A percentile compares a stretch with the other conserved stretches of the same genome.
Evolutionary conservation across 805 yeast genomes (phyloP).

Genomic region (Limtongia smithiae): DNA sequence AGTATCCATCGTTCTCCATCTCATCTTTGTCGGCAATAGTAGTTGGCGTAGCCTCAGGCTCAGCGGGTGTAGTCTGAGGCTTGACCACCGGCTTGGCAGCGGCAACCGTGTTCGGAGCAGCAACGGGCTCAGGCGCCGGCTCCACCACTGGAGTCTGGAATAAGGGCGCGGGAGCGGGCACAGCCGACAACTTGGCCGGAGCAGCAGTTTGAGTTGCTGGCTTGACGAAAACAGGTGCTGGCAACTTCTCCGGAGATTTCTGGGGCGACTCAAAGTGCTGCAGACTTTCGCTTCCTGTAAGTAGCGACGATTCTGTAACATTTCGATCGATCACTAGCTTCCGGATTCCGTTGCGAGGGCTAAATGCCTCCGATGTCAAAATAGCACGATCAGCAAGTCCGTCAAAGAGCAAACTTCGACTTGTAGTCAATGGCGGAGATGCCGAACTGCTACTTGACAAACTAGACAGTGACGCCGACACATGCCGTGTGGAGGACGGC

Average conservation of each 20-base stretch:
- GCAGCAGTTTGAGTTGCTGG: constrained; percentile 5
- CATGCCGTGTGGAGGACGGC: constrained; percentile 8
- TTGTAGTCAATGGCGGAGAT: constrained; percentile 12
- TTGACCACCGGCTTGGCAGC: background rate
- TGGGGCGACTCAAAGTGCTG: background rate
- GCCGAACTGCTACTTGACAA: constrained; percentile 1
- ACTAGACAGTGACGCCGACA: constrained; percentile 10
- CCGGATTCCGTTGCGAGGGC: constrained; percentile 55
- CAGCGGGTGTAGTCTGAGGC: background rate
- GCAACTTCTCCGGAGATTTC: constrained; percentile 24
- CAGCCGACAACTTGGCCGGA: too few species aligned
- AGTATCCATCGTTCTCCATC: constrained; percentile 70
- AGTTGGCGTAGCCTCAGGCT: background rate
- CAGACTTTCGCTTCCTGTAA: constrained; percentile 24
- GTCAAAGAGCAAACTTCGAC: constrained; percentile 39
- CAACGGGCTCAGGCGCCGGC: background rate
- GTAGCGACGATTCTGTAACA: constrained; percentile 29
- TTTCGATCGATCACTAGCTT: constrained; percentile 52
- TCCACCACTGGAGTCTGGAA: background rate
- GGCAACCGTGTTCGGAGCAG: background rate
- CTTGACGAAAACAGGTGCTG: too few species aligned
- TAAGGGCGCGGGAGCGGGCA: constrained; percentile 1
- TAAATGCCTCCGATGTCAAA: constrained; percentile 65
- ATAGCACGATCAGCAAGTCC: constrained; percentile 62
- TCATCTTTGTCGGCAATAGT: background rate